These are phyloP conservation scores for Isabelozyma rhagii DNA, from an alignment of 805 yeast species.

Conservation along the genomic window DNA sequence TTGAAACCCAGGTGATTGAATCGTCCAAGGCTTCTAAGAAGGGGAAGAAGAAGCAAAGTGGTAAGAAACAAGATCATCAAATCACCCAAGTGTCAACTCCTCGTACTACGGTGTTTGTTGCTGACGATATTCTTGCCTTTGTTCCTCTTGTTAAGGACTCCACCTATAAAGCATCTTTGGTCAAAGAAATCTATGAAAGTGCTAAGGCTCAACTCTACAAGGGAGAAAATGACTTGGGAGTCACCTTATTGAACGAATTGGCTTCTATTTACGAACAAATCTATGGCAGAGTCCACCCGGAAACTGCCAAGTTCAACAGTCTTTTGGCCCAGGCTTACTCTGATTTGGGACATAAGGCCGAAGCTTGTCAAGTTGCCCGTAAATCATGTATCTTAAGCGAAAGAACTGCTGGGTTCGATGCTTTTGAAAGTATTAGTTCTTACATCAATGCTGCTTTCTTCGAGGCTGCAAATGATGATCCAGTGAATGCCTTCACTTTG, in stretches of 20 bases:
- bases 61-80: slow-evolving; percentile 8
- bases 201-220: slow-evolving; percentile 44
- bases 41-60: slow-evolving; percentile 30
- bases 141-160: slow-evolving; percentile 78
- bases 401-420: slow-evolving; percentile 77
- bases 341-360: slow-evolving; percentile 52
- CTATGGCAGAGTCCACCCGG: slow-evolving; percentile 76
- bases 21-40: slow-evolving; percentile 26
- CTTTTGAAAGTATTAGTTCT: slow-evolving; percentile 69
- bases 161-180: slow-evolving; percentile 58
- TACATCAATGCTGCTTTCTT: slow-evolving; percentile 71
- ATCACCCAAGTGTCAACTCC: slow-evolving; percentile 7
- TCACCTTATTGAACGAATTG: slow-evolving; percentile 65
- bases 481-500: slow-evolving; percentile 59
- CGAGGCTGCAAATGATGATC: slow-evolving; percentile 60
- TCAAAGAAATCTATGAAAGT: slow-evolving; percentile 72
- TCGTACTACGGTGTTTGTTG: slow-evolving; percentile 44
- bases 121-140: slow-evolving; percentile 64
- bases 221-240: slow-evolving; percentile 52
- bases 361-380: slow-evolving; percentile 64
- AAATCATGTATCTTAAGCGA: slow-evolving; percentile 73
- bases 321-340: slow-evolving; percentile 64
- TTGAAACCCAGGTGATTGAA: slow-evolving; percentile 8
- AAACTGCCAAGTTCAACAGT: slow-evolving; percentile 68
- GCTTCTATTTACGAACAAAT: slow-evolving; percentile 75